These are phyloP conservation scores for Artomyces pyxidatus DNA, from an alignment of 768 basidiomycete genomes.

Conservation along the genomic window DNA sequence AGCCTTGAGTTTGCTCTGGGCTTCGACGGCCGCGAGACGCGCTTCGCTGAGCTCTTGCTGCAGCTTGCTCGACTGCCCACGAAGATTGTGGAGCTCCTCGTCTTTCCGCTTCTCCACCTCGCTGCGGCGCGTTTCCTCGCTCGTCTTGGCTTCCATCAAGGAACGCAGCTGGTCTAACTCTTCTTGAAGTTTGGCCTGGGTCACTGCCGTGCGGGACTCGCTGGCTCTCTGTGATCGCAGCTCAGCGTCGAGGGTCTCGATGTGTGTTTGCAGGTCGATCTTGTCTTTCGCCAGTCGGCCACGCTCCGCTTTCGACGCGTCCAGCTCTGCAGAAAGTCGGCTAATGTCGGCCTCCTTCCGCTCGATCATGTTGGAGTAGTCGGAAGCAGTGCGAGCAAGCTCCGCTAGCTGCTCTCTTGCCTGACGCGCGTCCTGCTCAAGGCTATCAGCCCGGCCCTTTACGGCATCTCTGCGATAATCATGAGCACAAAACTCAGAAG, in stretches of 20 bases:
- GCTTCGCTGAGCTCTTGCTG: conserved; percentile 62
- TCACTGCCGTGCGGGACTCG: conserved; percentile 34
- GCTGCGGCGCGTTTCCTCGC: conserved; percentile 74
- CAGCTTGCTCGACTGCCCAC: conserved; percentile 49
- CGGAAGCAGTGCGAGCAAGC: conserved; percentile 65
- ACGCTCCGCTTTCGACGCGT: conserved; percentile 45
- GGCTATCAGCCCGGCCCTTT: conserved; percentile 46
- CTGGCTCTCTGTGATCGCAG: conserved; percentile 51
- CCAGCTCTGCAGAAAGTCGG: conserved; percentile 44
- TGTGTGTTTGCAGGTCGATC: conserved; percentile 58
- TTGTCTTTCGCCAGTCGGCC: conserved; percentile 49
- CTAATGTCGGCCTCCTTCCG: conserved; percentile 69
- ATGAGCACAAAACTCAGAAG: background rate
- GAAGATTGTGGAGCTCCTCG: conserved; percentile 67
- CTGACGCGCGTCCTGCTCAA: conserved; percentile 64
- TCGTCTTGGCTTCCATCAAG: conserved; percentile 77
- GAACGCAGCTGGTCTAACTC: conserved; percentile 83
- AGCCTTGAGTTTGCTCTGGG: conserved; percentile 64
- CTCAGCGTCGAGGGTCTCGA: conserved; percentile 59
- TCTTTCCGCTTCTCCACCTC: conserved; percentile 88
- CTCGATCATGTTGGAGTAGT: conserved; percentile 68
- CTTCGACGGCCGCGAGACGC: conserved; percentile 52
- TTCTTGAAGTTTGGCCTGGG: conserved; percentile 57
- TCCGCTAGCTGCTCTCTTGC: conserved; percentile 73
- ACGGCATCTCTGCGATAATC: conserved; percentile 45